Base-by-base conservation (phyloP, 2,329 filamentous ascomycete genomes). In the Aspergillus ochraceoroseus region DNA sequence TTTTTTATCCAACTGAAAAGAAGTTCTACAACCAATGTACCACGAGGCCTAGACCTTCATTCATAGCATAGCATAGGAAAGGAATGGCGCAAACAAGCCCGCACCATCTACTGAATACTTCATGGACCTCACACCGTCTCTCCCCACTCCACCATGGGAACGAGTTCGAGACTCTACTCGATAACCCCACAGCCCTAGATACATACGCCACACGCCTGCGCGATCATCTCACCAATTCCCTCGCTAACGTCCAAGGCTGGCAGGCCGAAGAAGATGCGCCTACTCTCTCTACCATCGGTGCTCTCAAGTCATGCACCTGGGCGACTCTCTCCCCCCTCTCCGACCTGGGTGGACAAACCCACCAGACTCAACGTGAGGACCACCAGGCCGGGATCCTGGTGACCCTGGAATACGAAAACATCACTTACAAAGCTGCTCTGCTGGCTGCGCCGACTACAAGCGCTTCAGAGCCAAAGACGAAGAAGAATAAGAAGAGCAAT, bases 91-190 rank as follows among this genome's bases (percentile, higher is more conserved):
- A 51, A 35, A 43, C 48, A 43, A 54, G 38, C 11, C 40, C 41
- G 17, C 43, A 68, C 39, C 69, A 72, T 7, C 62, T 77, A 26
- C 72, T 74, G 52, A 70, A 72, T 51, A 68, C 68, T n/a, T 75
- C 72, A 18, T 77, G 72, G 67, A 70, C 62, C n/a, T 58, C 73
- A 35, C 72, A 75, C 54, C 72, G 73, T 48, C 57, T 76, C 6
- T 75, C 74, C 3, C 73, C 73, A n/a, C 66, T 77, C 26, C 69
- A 75, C 53, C 68, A 74, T 51, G 65, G 61, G 41, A 62, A 64
- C 28, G 60, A 67, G 9, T 59, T 54, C 34, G 48, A 54, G 29
- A 54, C 58, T 5, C 55, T 68, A 18, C 49, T 68, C 32, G 51
- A 57, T 38, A 61, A 65, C 38, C 49, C 52, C 15, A 41, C 52